Evolutionary conservation across 805 yeast genomes (phyloP), one percentile per base, ranked within the genome.

Genomic region (Kluyveromyces aestuarii): DNA sequence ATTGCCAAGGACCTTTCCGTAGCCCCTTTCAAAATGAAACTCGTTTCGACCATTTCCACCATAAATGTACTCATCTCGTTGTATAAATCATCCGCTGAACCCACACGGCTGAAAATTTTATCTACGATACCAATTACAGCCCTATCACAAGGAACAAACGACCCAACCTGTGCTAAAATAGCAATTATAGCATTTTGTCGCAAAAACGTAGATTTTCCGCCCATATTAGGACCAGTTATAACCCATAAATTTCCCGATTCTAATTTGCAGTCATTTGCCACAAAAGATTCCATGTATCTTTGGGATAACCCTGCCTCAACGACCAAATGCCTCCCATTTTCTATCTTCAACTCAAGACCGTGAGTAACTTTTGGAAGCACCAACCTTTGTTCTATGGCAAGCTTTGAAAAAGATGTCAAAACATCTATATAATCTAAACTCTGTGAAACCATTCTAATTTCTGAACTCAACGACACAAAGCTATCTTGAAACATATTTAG

Each of bases 191-290:
- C 93, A 55, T 83, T 80, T 48, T 84, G 90, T 51, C 87, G 74
- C 40, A 85, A 73, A 58, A 80, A 84, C 1, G 89, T 82, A 6
- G 89, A 82, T 59, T 85, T 85, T 8, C 93, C 93, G 7, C 91
- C 91, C 91, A 84, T 84, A 59, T 87, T 87, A 0, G 96, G 96
- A 0, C 96, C 96, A 0, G 95, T 84, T n/a, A 87, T 78, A 16
- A 87, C 72, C 71, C 86, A 75, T 2, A 76, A 59, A 6, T 65
- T 53, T 40, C 64, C 53, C 8, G 55, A 48, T 2, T 50, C 40
- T 33, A 67, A 37, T 5, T 40, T n/a, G 50, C 70, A 65, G 46
- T 64, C 67, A 51, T 68, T 68, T 10, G 57, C 51, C 6, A 60
- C 59, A 50, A 68, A 69, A 9, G 52, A 53, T 45, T 60, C 64